Evolutionary conservation across 2,329 filamentous ascomycete genomes (phyloP).

Genomic region (Aspergillus floridensis): DNA sequence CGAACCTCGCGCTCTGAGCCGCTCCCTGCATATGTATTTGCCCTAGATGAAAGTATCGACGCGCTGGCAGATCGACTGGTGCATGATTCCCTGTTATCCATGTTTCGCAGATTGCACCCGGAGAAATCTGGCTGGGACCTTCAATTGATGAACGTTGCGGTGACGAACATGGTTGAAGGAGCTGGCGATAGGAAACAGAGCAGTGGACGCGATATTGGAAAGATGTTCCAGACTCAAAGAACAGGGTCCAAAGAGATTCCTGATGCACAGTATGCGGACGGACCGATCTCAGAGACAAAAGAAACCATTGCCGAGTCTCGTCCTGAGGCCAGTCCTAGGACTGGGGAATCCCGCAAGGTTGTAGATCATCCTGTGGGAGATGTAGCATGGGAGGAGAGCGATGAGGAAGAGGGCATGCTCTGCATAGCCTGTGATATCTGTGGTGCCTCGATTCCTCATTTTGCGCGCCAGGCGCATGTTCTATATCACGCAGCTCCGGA

Average conservation of each 20-base stretch:
- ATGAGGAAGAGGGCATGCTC: constrained; percentile 29
- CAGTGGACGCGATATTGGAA: constrained; percentile 71
- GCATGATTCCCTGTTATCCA: constrained; percentile 62
- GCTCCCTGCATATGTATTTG: constrained; percentile 72
- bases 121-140: constrained; percentile 72
- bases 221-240: constrained; percentile 78
- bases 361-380: constrained; percentile 13
- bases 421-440: constrained; percentile 43
- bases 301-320: neutral
- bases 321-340: neutral
- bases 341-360: neutral
- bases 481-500: constrained; percentile 43
- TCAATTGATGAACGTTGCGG: constrained; percentile 80
- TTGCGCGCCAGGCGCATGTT: constrained; percentile 51
- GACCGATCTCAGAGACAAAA: neutral
- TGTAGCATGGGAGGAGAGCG: constrained; percentile 35
- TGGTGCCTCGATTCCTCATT: constrained; percentile 48
- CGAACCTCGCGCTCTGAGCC: constrained; percentile 74
- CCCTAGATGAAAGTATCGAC: constrained; percentile 57
- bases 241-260: constrained; percentile 63
- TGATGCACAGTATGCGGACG: constrained; percentile 20
- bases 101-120: constrained; percentile 73
- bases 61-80: constrained; percentile 67
- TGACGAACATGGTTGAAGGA: constrained; percentile 72
- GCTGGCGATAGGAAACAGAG: constrained; percentile 53